Base-by-base conservation (phyloP, 2,329 filamentous ascomycete genomes). In the Fusarium neocosmosporiellum region DNA sequence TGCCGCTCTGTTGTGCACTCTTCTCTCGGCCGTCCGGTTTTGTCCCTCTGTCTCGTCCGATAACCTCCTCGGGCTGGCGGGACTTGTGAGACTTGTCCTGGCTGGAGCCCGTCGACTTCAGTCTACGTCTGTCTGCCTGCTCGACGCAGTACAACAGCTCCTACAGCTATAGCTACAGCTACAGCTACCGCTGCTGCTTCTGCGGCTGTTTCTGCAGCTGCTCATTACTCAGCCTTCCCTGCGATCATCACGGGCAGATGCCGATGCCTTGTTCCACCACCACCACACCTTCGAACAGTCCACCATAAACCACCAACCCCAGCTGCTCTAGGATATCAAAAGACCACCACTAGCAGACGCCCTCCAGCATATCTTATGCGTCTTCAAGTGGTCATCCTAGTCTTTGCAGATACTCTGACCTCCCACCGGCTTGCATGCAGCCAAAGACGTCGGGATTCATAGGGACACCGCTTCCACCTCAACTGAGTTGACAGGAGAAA, bases 1-100 rank as follows among this genome's bases (percentile, higher is more conserved):
- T 77, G 75, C 72, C 75, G 72, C 75, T 74, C 72, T 74, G 69
- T 63, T 72, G 67, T 68, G 69, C 69, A 74, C 69, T 65, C 71
- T 69, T 65, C 48, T 53, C 48, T 73, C 60, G 71, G 69, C 75
- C 69, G 67, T 73, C 58, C 62, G 65, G 64, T 77, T 74, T 63
- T 73, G 70, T 67, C 69, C 70, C 63, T 65, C 70, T 63, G 59
- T 63, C 43, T 39, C 57, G 50, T 43, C 57, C 36, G 46, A 34
- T 74, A 65, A 54, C 48, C 63, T 59, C 73, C 66, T 74, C 65
- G 74, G 73, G 58, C 65, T 68, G 54, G 68, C 66, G 64, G 70
- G 65, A 67, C 65, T 72, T 41, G 55, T 31, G 48, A 65, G 61
- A 63, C 46, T 70, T 65, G 62, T 27, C 59, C 64, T 65, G 43